Percentiles rank a stretch among this genome's conserved stretches.
These are phyloP conservation scores for Colletotrichum sp. DNA, from an alignment of 2,329 filamentous ascomycete genomes.

Conservation along the genomic window DNA sequence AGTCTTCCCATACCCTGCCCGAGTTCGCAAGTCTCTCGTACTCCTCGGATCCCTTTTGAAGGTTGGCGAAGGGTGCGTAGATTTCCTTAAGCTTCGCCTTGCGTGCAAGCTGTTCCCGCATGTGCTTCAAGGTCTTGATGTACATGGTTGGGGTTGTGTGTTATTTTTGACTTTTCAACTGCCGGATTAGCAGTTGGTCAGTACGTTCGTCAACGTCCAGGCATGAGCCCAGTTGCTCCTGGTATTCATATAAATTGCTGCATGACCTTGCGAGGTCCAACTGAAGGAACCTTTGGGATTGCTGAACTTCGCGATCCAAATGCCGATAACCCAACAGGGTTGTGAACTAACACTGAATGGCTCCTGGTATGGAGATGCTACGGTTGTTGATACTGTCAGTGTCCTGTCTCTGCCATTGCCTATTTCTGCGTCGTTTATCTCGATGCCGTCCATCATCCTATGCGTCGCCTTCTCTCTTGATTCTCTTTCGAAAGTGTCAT, in stretches of 20 bases:
- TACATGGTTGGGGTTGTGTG: background rate
- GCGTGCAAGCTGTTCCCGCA: background rate
- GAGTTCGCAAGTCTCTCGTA: constrained; percentile 23
- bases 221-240: background rate
- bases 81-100: constrained; percentile 1
- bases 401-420: background rate
- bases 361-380: background rate
- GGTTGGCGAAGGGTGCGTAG: constrained; percentile 6
- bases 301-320: background rate
- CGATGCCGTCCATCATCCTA: background rate
- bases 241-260: background rate
- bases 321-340: background rate
- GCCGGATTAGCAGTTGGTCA: background rate
- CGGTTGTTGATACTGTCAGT: background rate
- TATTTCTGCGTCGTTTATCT: background rate
- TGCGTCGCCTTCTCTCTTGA: background rate
- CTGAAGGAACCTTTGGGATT: background rate
- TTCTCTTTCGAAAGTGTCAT: background rate
- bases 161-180: background rate
- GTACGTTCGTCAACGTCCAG: background rate
- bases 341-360: background rate
- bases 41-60: constrained; percentile 15
- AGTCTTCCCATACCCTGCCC: constrained; percentile 26
- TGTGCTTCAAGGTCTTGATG: background rate
- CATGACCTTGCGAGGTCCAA: background rate